Conservation (phyloP, 1,139 yeast genomes). For the Saccharomyces pastorianus region DNA sequence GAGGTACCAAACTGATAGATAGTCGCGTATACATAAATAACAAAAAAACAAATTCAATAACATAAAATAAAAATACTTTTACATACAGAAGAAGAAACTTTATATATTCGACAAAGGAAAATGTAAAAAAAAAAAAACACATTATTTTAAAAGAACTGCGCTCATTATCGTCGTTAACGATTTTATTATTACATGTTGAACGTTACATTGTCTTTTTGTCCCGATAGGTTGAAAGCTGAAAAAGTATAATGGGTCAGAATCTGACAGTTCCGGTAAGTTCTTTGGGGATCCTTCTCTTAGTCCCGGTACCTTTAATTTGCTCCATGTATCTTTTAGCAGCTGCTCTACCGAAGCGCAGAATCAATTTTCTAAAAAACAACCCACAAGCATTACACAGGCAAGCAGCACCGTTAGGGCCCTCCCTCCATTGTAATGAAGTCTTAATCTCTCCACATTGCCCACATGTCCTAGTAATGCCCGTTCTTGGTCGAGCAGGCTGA, state of each 20-base stretch:
- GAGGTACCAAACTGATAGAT: constrained; percentile 29
- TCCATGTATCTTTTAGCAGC: background rate
- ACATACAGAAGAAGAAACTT: background rate
- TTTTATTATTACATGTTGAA: background rate
- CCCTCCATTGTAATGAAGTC: constrained; percentile 50
- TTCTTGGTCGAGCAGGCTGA: background rate
- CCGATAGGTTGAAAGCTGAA: background rate
- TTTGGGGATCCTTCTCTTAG: background rate
- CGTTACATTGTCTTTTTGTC: background rate
- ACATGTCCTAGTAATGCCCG: background rate
- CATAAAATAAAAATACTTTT: background rate
- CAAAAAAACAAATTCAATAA: background rate
- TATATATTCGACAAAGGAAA: background rate
- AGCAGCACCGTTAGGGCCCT: constrained; percentile 80
- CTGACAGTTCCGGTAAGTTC: background rate
- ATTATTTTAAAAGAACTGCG: background rate
- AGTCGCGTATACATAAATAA: background rate
- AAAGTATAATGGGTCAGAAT: background rate
- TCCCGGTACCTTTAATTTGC: background rate
- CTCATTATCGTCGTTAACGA: background rate
- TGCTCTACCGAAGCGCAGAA: background rate
- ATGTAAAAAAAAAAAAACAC: background rate
- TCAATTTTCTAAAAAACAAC: constrained; percentile 37
- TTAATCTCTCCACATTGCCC: background rate
- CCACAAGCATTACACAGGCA: constrained; percentile 91